Conservation (phyloP, 164 flowering plant genomes). For the Sextonia rubra region DNA sequence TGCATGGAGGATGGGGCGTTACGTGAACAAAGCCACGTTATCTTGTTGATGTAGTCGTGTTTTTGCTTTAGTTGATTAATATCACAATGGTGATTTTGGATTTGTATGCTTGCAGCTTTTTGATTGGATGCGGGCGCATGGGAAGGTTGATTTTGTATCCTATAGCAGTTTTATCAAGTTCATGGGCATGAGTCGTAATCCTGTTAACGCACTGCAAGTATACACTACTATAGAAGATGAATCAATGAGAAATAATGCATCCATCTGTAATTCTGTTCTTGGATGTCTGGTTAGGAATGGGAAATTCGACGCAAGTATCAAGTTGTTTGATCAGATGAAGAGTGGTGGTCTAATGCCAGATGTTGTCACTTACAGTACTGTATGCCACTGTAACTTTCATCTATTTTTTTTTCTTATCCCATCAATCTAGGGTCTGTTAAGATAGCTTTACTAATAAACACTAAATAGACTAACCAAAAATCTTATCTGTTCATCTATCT, state of each 20-base stretch:
- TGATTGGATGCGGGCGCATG: constrained; percentile 78
- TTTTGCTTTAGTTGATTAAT: background rate
- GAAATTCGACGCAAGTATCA: constrained; percentile 51
- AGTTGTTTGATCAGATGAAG: constrained; percentile 82
- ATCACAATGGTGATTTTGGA: background rate
- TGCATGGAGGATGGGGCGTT: too few species aligned
- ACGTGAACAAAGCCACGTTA: background rate
- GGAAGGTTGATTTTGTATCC: constrained; percentile 58
- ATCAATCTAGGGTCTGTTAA: too few species aligned
- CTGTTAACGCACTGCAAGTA: constrained; percentile 58
- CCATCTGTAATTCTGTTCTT: constrained; percentile 77
- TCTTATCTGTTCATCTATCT: too few species aligned
- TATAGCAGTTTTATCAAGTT: constrained; percentile 80
- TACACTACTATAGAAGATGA: constrained; percentile 62
- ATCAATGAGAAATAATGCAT: constrained; percentile 42
- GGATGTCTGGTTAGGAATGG: constrained; percentile 67
- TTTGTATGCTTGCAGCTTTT: constrained; percentile 47
- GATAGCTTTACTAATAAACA: too few species aligned
- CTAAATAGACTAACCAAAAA: too few species aligned
- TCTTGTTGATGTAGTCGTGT: background rate
- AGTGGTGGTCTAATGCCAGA: constrained; percentile 68
- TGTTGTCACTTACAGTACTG: constrained; percentile 78
- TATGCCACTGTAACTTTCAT: constrained; percentile 28
- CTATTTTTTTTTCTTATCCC: background rate
- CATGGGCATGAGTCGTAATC: constrained; percentile 50